Conservation (phyloP, 495 filamentous ascomycete genomes). For the Cenococcum geophilum region DNA sequence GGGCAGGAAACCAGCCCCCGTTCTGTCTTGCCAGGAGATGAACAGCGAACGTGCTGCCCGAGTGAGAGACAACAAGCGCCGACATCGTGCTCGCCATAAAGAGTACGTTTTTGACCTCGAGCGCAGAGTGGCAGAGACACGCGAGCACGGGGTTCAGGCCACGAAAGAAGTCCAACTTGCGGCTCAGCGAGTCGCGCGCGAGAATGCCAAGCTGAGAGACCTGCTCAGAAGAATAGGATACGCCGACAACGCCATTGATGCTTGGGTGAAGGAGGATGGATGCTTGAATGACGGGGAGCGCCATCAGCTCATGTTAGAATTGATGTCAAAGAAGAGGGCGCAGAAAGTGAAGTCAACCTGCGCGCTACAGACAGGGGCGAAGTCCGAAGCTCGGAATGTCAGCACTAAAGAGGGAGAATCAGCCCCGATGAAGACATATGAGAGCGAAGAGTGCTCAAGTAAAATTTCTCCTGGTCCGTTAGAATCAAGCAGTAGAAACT, state of each 20-base stretch:
- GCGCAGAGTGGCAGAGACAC: constrained; percentile 9
- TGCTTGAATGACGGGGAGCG: neutral
- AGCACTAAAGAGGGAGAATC: constrained; percentile 5
- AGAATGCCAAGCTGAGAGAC: constrained; percentile 18
- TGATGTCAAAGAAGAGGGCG: constrained; percentile 8
- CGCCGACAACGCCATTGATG: constrained; percentile 9
- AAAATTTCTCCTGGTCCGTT: constrained; percentile 1
- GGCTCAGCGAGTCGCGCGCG: constrained; percentile 15
- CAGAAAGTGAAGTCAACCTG: constrained; percentile 6
- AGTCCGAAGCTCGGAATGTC: constrained; percentile 4
- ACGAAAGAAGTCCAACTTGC: constrained; percentile 21
- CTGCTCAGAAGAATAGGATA: constrained; percentile 9
- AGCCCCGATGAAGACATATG: constrained; percentile 1
- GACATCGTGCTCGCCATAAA: constrained; percentile 17
- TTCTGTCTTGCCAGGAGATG: neutral
- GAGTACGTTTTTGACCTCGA: constrained; percentile 17
- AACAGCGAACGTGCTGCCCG: constrained; percentile 18
- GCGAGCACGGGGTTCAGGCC: constrained; percentile 15
- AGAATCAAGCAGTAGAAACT: neutral
- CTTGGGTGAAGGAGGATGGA: constrained; percentile 18
- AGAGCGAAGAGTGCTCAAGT: neutral
- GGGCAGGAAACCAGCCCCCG: neutral
- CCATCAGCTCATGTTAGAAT: constrained; percentile 3
- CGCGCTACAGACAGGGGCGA: constrained; percentile 3
- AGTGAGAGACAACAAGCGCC: constrained; percentile 21